These are phyloP conservation scores for Angomonas deanei DNA, from an alignment of 208 protist genomes.

Conservation along the genomic window DNA sequence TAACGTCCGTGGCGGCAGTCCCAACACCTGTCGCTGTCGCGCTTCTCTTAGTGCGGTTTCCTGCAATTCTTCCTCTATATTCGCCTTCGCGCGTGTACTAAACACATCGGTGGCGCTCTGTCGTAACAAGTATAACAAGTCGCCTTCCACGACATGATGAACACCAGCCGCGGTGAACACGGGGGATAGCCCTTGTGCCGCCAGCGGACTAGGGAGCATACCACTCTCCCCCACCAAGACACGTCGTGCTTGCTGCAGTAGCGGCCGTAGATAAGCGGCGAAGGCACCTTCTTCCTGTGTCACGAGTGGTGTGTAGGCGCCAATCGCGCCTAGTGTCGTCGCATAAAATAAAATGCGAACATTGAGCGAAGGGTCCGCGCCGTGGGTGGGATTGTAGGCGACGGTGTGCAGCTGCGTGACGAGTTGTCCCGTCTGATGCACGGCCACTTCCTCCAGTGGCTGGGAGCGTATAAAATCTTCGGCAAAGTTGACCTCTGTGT, in stretches of 20 bases:
- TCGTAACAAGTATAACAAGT: slow-evolving; percentile 2
- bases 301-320: slow-evolving; percentile 64
- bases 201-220: background rate
- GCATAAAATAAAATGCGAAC: slow-evolving; percentile 58
- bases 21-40: slow-evolving; percentile 47
- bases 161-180: background rate
- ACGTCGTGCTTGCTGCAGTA: slow-evolving; percentile 21
- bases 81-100: slow-evolving; percentile 16
- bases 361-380: slow-evolving; percentile 27
- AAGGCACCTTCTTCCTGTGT: slow-evolving; percentile 65
- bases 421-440: slow-evolving; percentile 53
- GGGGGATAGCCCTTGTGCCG: background rate
- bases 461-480: slow-evolving; percentile 35
- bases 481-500: slow-evolving; percentile 42
- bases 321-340: slow-evolving; percentile 60
- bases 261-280: slow-evolving; percentile 37
- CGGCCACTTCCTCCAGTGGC: slow-evolving; percentile 55
- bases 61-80: slow-evolving; percentile 41
- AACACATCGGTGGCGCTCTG: background rate
- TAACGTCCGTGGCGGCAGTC: slow-evolving; percentile 50
- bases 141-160: slow-evolving; percentile 45
- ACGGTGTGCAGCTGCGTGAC: slow-evolving; percentile 57
- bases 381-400: slow-evolving; percentile 39
- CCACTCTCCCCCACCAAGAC: slow-evolving; percentile 21
- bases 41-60: slow-evolving; percentile 33